Percentiles rank a stretch among this genome's conserved stretches.
Conservation (phyloP, 2,329 filamentous ascomycete species). For the Neonectria neomacrospora region DNA sequence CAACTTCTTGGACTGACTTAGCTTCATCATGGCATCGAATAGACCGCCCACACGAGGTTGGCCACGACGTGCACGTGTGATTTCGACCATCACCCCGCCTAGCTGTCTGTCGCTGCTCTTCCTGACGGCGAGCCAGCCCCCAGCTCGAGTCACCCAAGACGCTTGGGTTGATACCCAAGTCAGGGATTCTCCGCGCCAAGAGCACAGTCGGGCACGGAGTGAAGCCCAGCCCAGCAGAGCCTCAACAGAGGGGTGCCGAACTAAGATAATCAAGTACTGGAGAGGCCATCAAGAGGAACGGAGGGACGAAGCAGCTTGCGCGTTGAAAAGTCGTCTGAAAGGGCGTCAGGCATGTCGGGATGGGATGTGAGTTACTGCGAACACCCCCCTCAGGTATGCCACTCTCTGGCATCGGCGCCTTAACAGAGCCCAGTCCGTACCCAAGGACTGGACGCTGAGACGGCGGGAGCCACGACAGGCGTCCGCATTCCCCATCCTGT, state of each 20-base stretch:
- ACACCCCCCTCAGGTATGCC: constrained; percentile 13
- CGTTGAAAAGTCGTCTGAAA: constrained; percentile 16
- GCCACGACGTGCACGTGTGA: constrained; percentile 7
- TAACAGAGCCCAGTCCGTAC: constrained; percentile 25
- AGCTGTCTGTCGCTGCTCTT: neutral
- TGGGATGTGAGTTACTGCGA: constrained; percentile 11
- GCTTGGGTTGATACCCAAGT: constrained; percentile 28
- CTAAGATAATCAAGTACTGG: constrained; percentile 8
- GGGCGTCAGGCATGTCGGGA: constrained; percentile 1
- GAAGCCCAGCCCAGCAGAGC: constrained; percentile 26
- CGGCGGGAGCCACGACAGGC: constrained; percentile 19
- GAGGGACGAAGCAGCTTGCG: constrained; percentile 11
- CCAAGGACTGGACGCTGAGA: constrained; percentile 20
- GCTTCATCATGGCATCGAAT: constrained; percentile 8
- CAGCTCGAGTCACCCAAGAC: neutral
- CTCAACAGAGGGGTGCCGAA: constrained; percentile 18
- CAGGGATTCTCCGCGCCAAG: constrained; percentile 14
- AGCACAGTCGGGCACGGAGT: constrained; percentile 25
- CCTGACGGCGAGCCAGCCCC: constrained; percentile 2
- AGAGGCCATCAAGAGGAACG: constrained; percentile 11
- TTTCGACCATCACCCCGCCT: neutral
- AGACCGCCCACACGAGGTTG: constrained; percentile 3
- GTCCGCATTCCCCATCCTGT: constrained; percentile 24
- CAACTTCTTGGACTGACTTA: neutral
- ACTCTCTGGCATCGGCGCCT: constrained; percentile 23